Percentiles rank a stretch among this genome's conserved stretches.
These are phyloP conservation scores for Colletotrichum incanum DNA, from an alignment of 2,329 filamentous ascomycete species.

Conservation along the genomic window DNA sequence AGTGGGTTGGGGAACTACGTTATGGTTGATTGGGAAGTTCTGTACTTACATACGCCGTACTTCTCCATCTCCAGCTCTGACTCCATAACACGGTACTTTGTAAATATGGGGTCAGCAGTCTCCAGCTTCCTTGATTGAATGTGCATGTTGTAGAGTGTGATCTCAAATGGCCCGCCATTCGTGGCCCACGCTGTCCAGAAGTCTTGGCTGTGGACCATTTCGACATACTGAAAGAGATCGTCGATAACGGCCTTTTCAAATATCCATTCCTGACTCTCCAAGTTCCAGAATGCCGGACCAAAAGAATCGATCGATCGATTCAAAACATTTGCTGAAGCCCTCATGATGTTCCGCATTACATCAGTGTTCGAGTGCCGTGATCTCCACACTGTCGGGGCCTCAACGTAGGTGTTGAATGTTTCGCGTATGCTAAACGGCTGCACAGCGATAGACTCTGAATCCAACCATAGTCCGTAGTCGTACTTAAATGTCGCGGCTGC, in stretches of 20 bases:
- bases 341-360: neutral
- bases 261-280: constrained; percentile 33
- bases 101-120: constrained; percentile 17
- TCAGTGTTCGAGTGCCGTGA: constrained; percentile 12
- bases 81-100: constrained; percentile 17
- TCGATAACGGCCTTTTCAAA: constrained; percentile 22
- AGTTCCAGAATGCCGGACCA: constrained; percentile 18
- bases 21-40: neutral
- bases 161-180: constrained; percentile 25
- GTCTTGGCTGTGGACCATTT: constrained; percentile 3
- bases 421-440: constrained; percentile 27
- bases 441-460: constrained; percentile 33
- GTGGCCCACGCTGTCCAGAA: constrained; percentile 30
- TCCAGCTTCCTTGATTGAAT: constrained; percentile 31
- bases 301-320: constrained; percentile 12
- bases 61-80: constrained; percentile 29
- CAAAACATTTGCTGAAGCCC: neutral
- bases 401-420: constrained; percentile 21
- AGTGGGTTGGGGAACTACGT: neutral
- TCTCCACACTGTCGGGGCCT: constrained; percentile 27
- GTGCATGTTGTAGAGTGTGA: constrained; percentile 30
- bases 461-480: constrained; percentile 35
- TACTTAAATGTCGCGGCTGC: constrained; percentile 22
- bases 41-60: constrained; percentile 24
- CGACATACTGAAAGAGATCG: constrained; percentile 21